phyloP scores from a whole-genome alignment of 169 alveolate species.

The Toxoplasma gondii region DNA sequence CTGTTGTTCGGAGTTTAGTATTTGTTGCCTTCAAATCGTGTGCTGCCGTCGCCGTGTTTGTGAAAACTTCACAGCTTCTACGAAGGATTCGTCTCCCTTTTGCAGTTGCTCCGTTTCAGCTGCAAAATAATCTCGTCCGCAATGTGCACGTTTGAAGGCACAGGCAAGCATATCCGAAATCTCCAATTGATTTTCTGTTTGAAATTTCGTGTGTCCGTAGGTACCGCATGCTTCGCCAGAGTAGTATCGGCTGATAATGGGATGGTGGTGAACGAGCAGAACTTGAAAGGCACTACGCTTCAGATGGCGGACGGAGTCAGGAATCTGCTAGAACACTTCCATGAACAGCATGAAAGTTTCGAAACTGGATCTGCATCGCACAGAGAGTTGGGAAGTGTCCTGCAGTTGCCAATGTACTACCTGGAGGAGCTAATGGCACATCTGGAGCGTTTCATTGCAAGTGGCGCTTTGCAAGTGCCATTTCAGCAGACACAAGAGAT shows the following conservation, averaged over 20 bases:
- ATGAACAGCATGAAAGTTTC: background rate
- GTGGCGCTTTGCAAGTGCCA: conserved; percentile 5
- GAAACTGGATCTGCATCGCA: background rate
- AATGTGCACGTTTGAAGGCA: no score
- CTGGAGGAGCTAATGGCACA: conserved; percentile 9
- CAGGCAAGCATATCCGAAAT: no score
- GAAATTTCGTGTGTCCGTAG: background rate
- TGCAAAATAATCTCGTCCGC: no score
- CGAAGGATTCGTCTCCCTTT: no score
- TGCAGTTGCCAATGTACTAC: conserved; percentile 8
- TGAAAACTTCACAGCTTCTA: no score
- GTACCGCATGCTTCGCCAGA: background rate
- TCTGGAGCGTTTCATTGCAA: background rate
- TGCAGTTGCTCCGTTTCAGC: no score
- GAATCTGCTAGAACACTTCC: background rate
- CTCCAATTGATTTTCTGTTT: no score
- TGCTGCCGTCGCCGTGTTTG: no score
- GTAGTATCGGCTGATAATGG: background rate
- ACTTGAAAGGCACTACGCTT: background rate
- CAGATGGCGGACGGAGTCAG: background rate
- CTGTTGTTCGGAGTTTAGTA: no score
- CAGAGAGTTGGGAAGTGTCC: background rate
- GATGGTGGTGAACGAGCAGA: background rate
- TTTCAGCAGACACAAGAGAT: background rate
- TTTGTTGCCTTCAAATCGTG: no score